Evolutionary conservation across 2,329 filamentous ascomycete genomes (phyloP).

Genomic region (Sporothrix schenckii): DNA sequence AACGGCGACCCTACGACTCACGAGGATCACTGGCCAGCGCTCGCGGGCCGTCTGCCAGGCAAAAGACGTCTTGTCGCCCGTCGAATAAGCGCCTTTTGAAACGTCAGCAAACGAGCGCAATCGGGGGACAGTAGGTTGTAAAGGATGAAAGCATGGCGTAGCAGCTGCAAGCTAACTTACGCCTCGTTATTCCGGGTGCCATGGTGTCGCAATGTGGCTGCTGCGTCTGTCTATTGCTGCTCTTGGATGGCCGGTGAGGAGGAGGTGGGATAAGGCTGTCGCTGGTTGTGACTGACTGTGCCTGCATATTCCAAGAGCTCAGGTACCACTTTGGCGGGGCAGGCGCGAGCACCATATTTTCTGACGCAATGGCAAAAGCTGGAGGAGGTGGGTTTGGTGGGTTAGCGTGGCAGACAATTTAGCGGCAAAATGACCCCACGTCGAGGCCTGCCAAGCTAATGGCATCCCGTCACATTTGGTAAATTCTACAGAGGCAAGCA

Average conservation of each 20-base stretch:
- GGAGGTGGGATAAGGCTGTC: slow-evolving; percentile 20
- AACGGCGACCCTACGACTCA: slow-evolving; percentile 46
- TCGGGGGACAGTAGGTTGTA: neutral
- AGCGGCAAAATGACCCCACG: neutral
- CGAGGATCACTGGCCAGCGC: slow-evolving; percentile 92
- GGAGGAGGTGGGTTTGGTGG: neutral
- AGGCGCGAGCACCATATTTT: neutral
- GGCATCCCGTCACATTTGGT: neutral
- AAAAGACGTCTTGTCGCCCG: slow-evolving; percentile 82
- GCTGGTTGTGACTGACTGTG: neutral
- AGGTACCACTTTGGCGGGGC: slow-evolving; percentile 9
- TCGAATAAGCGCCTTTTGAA: slow-evolving; percentile 59
- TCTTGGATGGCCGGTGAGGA: neutral
- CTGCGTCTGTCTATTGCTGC: neutral
- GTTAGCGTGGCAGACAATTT: neutral
- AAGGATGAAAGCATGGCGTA: neutral
- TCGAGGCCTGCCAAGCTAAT: neutral
- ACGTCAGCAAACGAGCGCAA: slow-evolving; percentile 1
- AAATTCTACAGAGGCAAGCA: neutral
- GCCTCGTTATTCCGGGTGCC: neutral
- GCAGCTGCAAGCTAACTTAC: slow-evolving; percentile 4
- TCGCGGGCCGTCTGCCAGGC: slow-evolving; percentile 81
- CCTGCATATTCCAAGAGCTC: slow-evolving; percentile 5
- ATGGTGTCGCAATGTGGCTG: neutral
- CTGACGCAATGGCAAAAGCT: slow-evolving; percentile 16